Base-by-base conservation (phyloP, 2,329 filamentous ascomycete species). In the Arachnopeziza araneosa region DNA sequence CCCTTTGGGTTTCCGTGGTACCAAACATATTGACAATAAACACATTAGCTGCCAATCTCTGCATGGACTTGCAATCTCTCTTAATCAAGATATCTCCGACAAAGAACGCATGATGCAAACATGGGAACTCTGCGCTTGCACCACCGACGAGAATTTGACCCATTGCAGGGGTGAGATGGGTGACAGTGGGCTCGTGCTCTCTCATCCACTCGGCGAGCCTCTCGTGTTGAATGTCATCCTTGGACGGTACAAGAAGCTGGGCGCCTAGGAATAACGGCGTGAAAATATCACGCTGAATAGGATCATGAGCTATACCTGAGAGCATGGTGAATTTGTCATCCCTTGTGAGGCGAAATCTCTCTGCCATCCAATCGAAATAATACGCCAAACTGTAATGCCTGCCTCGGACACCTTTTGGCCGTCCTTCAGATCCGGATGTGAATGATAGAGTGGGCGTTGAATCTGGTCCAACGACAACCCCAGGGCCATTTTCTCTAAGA, bases 81-180 rank as follows among this genome's bases (percentile, higher is more conserved):
- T 87, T 96, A 64, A 91, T 96, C 54, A 98, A 75, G 36, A 97
- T 80, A 70, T 98, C 93, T 32, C 95, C 95, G 1, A 98, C 93
- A 64, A 93, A 98, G 79, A 98, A 93, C 21, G 87, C 91, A 60
- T 85, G 80, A 60, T 88, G 81, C n/a, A 98, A 79, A 14, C 82
- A 80, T 1, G 91, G 88, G 69, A 97, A 96, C 66, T 89, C 75
- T 0, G 90, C 86, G 2, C 78, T 87, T 24, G 91, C 89, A 66
- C 90, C 91, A 51, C 92, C 93, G n/a, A 93, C 87, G 1, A 98
- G 78, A 63, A 98, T 95, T 68, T 97, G 91, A 58, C 93, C 93
- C 93, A 98, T 97, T 60, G 95, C 95, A 10, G 95, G 95, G 1
- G 95, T 99, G 49, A 98, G 77, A 75, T 98, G 95, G 14, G 89